Evolutionary conservation across 2,329 filamentous ascomycete species (phyloP).

Genomic region (Iodosphaeria phyllophila): DNA sequence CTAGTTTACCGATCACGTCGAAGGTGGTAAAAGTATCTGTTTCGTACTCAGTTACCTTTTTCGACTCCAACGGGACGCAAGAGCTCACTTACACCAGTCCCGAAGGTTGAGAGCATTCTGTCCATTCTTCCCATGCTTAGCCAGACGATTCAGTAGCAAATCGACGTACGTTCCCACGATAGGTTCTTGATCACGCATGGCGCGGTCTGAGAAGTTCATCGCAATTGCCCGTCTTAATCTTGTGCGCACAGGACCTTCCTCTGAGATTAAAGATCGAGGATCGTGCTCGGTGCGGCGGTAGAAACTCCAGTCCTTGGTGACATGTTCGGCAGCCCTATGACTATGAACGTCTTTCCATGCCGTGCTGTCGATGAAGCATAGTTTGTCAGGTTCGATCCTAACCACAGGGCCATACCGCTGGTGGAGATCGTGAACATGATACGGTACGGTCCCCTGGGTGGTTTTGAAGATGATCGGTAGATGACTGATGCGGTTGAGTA

Average conservation of each 20-base stretch:
- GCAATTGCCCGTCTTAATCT: slow-evolving; percentile 12
- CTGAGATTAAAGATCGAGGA: slow-evolving; percentile 12
- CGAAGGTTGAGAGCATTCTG: slow-evolving; percentile 5
- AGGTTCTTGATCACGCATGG: slow-evolving; percentile 18
- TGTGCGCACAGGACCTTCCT: slow-evolving; percentile 11
- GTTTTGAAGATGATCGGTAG: slow-evolving; percentile 2
- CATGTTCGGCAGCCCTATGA: slow-evolving; percentile 7
- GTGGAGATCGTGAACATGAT: slow-evolving; percentile 10
- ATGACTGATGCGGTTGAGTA: slow-evolving; percentile 4
- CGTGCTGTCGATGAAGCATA: slow-evolving; percentile 16
- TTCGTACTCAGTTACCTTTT: neutral
- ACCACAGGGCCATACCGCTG: slow-evolving; percentile 19
- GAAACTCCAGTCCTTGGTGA: slow-evolving; percentile 10
- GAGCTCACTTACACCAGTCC: slow-evolving; percentile 5
- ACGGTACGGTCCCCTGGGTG: slow-evolving; percentile 4
- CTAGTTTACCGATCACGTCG: slow-evolving; percentile 1
- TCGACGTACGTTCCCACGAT: slow-evolving; percentile 16
- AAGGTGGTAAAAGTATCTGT: slow-evolving; percentile 1
- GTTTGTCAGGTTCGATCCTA: slow-evolving; percentile 15
- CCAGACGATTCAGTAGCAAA: slow-evolving; percentile 10
- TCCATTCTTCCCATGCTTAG: slow-evolving; percentile 4
- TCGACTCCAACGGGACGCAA: neutral
- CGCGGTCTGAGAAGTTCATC: slow-evolving; percentile 15
- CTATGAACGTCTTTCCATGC: slow-evolving; percentile 15
- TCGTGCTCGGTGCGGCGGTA: slow-evolving; percentile 9